Conservation (phyloP, 225 moss, liverwort and hornwort species). For the Thuidium tamariscinum region DNA sequence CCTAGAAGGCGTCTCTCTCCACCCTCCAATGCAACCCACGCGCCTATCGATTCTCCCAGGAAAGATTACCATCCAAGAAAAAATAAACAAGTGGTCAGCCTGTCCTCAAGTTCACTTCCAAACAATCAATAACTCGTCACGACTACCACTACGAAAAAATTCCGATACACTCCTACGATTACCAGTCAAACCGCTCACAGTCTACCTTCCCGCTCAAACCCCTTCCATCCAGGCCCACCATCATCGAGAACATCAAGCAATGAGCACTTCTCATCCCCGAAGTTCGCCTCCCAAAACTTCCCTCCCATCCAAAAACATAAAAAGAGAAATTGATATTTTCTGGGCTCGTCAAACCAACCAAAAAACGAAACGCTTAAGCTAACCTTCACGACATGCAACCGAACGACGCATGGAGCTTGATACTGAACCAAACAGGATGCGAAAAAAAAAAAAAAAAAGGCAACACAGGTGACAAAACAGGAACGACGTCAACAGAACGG, state of each 20-base stretch:
- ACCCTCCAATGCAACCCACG: background rate
- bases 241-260: background rate
- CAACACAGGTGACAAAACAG: background rate
- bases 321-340: background rate
- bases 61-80: background rate
- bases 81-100: background rate
- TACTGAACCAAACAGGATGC: background rate
- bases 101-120: background rate
- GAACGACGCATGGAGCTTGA: background rate
- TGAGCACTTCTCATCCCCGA: background rate
- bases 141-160: background rate
- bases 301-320: background rate
- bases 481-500: background rate
- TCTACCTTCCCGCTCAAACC: background rate
- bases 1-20: background rate
- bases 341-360: background rate
- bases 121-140: background rate
- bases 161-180: background rate
- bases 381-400: background rate
- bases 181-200: background rate
- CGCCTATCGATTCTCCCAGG: background rate
- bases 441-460: background rate
- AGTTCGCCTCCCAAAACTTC: background rate
- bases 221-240: slow-evolving; percentile 3
- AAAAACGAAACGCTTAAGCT: background rate